phyloP scores from a whole-genome alignment of 306 rosid species.

The Lathyrus tuberosus region DNA sequence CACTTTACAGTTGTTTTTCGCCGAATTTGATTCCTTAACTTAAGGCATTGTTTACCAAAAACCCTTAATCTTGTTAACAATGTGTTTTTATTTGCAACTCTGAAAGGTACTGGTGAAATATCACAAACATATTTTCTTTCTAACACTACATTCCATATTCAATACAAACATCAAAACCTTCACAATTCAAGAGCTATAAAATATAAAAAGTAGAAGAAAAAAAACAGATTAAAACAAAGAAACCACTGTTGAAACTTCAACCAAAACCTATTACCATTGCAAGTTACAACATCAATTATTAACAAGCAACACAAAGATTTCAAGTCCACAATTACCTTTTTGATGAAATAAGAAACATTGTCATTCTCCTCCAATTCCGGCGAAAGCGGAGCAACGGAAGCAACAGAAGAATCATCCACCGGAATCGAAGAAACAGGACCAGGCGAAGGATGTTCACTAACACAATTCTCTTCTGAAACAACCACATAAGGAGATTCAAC shows the following conservation, averaged over 20 bases:
- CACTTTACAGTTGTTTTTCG: too few relatives aligned
- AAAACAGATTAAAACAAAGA: constrained; percentile 9
- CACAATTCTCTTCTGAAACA: constrained; percentile 40
- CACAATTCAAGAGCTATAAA: neutral
- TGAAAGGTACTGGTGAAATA: neutral
- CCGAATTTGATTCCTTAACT: neutral
- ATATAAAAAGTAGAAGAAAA: neutral
- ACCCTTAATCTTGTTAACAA: neutral
- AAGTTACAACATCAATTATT: neutral
- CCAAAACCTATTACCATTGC: neutral
- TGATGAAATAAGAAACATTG: constrained; percentile 75
- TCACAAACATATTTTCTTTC: neutral
- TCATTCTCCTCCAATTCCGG: constrained; percentile 61
- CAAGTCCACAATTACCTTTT: constrained; percentile 58
- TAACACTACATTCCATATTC: constrained; percentile 9
- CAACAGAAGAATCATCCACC: constrained; percentile 33
- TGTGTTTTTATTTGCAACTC: neutral
- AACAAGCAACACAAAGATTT: constrained; percentile 14
- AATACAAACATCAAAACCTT: neutral
- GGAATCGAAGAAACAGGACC: constrained; percentile 43
- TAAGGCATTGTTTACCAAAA: neutral
- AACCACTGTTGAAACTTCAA: constrained; percentile 22
- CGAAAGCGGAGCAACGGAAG: constrained; percentile 42
- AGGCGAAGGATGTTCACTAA: constrained; percentile 29
- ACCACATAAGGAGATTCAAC: constrained; percentile 72